Percentiles rank a stretch among this genome's conserved stretches.
phyloP scores from a whole-genome alignment of 2,329 filamentous ascomycete genomes.

The Zarea fungicola region DNA sequence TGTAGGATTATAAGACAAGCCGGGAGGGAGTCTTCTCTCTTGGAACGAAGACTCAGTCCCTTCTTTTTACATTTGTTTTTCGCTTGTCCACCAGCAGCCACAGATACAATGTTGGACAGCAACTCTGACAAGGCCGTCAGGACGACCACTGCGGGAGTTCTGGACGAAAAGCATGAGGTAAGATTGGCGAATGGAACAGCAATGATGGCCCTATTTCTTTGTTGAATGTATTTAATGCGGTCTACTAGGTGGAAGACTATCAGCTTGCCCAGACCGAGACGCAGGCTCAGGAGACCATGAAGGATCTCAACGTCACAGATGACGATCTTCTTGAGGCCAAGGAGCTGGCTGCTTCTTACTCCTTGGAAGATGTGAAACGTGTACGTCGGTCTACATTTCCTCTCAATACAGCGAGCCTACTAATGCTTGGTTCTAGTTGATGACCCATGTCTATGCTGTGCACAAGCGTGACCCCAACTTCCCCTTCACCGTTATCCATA shows the following conservation, averaged over 20 bases:
- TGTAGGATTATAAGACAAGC: too few relatives aligned
- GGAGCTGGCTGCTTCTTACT: constrained; percentile 23
- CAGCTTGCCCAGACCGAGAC: constrained; percentile 1
- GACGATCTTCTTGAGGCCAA: constrained; percentile 28
- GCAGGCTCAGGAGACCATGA: neutral
- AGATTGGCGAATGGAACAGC: neutral
- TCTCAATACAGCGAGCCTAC: too few relatives aligned
- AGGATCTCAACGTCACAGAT: constrained; percentile 25
- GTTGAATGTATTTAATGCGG: neutral
- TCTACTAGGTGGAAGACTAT: neutral
- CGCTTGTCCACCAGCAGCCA: too few relatives aligned
- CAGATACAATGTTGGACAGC: too few relatives aligned
- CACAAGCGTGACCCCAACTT: constrained; percentile 40
- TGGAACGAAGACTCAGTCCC: too few relatives aligned
- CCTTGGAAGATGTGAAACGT: constrained; percentile 22
- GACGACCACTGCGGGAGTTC: neutral
- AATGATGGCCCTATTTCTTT: neutral
- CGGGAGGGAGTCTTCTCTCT: too few relatives aligned
- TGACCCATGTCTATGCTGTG: constrained; percentile 24
- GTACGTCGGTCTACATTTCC: constrained; percentile 13
- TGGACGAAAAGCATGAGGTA: neutral
- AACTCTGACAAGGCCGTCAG: too few relatives aligned
- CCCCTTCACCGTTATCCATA: constrained; percentile 21
- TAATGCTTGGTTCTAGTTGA: constrained; percentile 16
- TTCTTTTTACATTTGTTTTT: too few relatives aligned